Conservation (phyloP, 495 filamentous ascomycete species). For the Lentithecium fluviatile region DNA sequence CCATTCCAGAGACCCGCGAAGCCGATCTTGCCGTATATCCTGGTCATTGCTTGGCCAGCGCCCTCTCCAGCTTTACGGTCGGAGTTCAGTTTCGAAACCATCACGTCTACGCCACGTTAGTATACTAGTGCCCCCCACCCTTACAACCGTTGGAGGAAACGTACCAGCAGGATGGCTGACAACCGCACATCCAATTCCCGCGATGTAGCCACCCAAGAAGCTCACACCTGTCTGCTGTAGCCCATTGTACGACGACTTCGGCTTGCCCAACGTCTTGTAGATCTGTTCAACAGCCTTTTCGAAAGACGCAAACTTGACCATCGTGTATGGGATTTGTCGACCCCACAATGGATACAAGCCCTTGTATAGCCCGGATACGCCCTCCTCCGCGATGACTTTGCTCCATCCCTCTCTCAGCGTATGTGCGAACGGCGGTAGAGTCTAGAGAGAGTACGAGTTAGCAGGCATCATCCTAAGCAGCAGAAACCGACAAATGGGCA, state of each 20-base stretch:
- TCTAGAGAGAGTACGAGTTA: conserved; percentile 22
- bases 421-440: conserved; percentile 62
- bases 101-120: conserved; percentile 54
- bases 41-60: conserved; percentile 58
- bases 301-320: conserved; percentile 75
- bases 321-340: conserved; percentile 71
- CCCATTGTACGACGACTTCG: conserved; percentile 61
- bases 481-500: too few species aligned
- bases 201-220: conserved; percentile 71
- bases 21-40: conserved; percentile 73
- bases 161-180: conserved; percentile 37
- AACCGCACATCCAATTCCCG: conserved; percentile 67
- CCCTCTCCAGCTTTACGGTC: conserved; percentile 65
- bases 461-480: too few species aligned
- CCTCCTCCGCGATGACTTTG: conserved; percentile 60
- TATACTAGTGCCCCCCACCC: conserved; percentile 40
- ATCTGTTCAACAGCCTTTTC: conserved; percentile 66
- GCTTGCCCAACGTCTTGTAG: conserved; percentile 61
- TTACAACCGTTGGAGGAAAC: conserved; percentile 47
- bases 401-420: conserved; percentile 62
- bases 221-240: conserved; percentile 67
- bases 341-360: conserved; percentile 70
- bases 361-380: conserved; percentile 62
- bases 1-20: conserved; percentile 71
- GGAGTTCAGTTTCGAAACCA: conserved; percentile 70